Base-by-base conservation (phyloP, 1,139 yeast species). In the Magnusiomyces paraingens region DNA sequence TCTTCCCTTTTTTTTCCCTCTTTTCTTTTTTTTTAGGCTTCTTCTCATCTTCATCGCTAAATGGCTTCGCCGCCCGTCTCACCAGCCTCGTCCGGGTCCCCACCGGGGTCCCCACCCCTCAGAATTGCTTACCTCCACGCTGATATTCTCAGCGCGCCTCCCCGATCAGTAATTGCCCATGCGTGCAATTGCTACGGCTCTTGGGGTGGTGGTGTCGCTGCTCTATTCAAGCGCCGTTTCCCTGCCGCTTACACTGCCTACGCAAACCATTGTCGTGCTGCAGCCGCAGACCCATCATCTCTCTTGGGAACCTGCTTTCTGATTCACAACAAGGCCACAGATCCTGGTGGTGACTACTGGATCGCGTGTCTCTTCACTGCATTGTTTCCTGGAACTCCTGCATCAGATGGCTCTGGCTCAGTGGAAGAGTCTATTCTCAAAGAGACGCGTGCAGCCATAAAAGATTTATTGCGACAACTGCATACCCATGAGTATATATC, bases 201-300 rank as follows among this genome's bases (percentile, higher is more conserved):
- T 0, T 88, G 96, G 96, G 94, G 95, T 2, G 93, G 87, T 0
- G 96, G 96, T 0, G 80, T 88, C 1, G 93, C 91, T 0, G 73
- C 73, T 1, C 73, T 68, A 8, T 81, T 86, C 64, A 73, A 73
- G 39, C 59, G 61, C 32, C 65, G 72, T 52, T 84, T 73, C 64
- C 88, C 87, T 1, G 63, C 70, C 1, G 75, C 88, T 1, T 82
- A 77, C 60, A 59, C 64, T 46, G 55, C 61, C 10, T 84, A 86
- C 65, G 68, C 68, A 15, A 62, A 70, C 0, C 78, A 80, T 62
- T 85, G 93, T 64, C 36, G 22, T 40, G 57, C 63, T 3, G 55
- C 66, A 2, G 58, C 68, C 15, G 53, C 69, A 0, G 59, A 62
- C 1, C 59, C 50, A 5, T 55, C 60, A 0, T 58, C 64, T 3